Conservation (phyloP, 78 protist genomes). For the Paratrimastix pyriformis region DNA sequence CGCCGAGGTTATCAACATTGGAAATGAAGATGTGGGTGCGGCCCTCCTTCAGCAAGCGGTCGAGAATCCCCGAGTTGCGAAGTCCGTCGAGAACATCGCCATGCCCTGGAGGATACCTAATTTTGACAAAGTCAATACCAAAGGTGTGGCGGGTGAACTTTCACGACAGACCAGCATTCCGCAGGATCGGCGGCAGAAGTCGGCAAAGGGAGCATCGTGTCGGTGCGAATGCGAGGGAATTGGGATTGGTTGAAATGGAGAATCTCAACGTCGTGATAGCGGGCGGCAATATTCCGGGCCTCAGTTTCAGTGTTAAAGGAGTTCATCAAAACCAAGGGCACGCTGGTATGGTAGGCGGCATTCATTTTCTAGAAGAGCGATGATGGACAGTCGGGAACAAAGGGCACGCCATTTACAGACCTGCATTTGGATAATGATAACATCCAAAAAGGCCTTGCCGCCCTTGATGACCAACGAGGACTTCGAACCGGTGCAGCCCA, state of each 20-base stretch:
- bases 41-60: constrained; percentile 59
- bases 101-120: constrained; percentile 97
- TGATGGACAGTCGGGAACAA: too few relatives aligned
- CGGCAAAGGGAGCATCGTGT: constrained; percentile 51
- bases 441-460: constrained; percentile 76
- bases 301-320: constrained; percentile 86
- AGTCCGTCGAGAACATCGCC: constrained; percentile 75
- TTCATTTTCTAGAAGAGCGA: too few relatives aligned
- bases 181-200: not conserved
- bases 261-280: constrained; percentile 49
- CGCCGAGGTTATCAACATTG: constrained; percentile 96
- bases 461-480: constrained; percentile 62
- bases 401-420: not conserved
- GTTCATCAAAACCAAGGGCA: constrained; percentile 92
- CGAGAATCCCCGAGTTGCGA: constrained; percentile 48
- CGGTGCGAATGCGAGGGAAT: constrained; percentile 75
- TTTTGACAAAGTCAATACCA: not conserved
- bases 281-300: constrained; percentile 47
- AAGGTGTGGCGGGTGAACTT: too few relatives aligned
- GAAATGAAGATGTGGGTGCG: constrained; percentile 77
- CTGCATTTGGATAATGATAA: constrained; percentile 76
- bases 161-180: not conserved
- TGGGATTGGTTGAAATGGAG: constrained; percentile 56
- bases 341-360: too few relatives aligned
- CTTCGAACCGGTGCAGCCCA: constrained; percentile 96